Base-by-base conservation (phyloP, 148 eudicot species). In the Euryodendron excelsum region DNA sequence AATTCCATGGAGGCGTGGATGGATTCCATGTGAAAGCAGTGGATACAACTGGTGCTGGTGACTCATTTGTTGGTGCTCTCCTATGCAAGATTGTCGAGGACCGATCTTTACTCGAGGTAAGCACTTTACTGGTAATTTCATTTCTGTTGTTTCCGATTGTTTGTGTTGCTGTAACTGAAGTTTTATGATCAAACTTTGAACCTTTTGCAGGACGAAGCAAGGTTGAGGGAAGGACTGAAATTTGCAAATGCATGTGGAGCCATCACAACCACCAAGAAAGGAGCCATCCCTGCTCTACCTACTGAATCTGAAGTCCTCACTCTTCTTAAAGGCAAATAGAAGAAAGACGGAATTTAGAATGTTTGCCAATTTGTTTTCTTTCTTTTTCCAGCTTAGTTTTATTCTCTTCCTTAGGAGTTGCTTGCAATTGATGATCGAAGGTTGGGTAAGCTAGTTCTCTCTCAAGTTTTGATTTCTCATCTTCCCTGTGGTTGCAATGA, bases 21-120 rank as follows among this genome's bases (percentile, higher is more conserved):
- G 97, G 78, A 0, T 93, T 88, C 83, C 84, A 74, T 59, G 95
- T 93, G 23, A 79, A 84, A 0, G 48, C 92, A 7, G 88, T 93
- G 17, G 98, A 93, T 77, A 93, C 98, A 66, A 93, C 98, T 3
- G 98, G 98, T 69, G 98, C 98, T 7, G 98, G 98, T 15, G 98
- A 93, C 79, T 85, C 98, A 3, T 93, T 89, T 37, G 90, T 91
- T 18, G 97, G 97, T 44, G 91, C 95, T 15, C 82, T 93, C 44
- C 82, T 93, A 0, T 76, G 77, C 81, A 93, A 87, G 85, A 69
- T 93, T 34, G 97, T 93, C 3, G 91, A 91, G n/a, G 94, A 93
- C 75, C 94, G 80, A 9, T 80, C 87, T 28, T 50, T 93, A 37
- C 75, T 91, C 3, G 87, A 91, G 92, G 97, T 89, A 64, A 68